Evolutionary conservation across 2,329 filamentous ascomycete species (phyloP).

Genomic region (Keithomyces neogunnii): DNA sequence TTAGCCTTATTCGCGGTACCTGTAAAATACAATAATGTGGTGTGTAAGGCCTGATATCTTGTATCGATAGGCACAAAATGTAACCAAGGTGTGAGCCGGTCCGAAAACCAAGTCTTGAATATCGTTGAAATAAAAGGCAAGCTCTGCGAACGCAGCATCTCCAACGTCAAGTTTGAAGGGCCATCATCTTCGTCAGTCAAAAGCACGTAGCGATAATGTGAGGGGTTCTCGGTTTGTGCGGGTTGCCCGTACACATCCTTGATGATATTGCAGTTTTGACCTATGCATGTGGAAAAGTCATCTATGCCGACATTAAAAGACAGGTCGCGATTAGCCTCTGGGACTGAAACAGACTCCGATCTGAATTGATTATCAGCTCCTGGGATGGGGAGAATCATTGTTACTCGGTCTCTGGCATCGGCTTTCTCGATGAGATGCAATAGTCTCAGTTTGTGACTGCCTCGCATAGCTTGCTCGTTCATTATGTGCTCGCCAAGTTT

Average conservation of each 20-base stretch:
- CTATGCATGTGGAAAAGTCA: constrained; percentile 47
- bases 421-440: constrained; percentile 60
- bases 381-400: constrained; percentile 46
- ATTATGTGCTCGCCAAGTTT: constrained; percentile 48
- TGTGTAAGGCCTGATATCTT: constrained; percentile 65
- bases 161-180: constrained; percentile 49
- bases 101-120: constrained; percentile 74
- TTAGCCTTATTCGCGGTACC: constrained; percentile 39
- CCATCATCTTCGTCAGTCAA: constrained; percentile 65
- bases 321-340: constrained; percentile 44
- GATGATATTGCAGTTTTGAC: constrained; percentile 24
- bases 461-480: constrained; percentile 47
- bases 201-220: constrained; percentile 62
- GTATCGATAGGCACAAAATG: constrained; percentile 75
- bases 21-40: constrained; percentile 65
- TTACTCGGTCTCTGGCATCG: constrained; percentile 36
- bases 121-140: constrained; percentile 64
- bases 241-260: constrained; percentile 22
- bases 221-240: constrained; percentile 39
- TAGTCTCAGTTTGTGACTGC: constrained; percentile 62
- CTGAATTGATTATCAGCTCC: constrained; percentile 31
- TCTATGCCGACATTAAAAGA: constrained; percentile 52
- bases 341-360: constrained; percentile 46
- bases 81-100: constrained; percentile 64
- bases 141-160: constrained; percentile 55